Evolutionary conservation across 164 flowering plant genomes (phyloP), one percentile per base, ranked within the genome.

Genomic region (Aristolochia fimbriata): DNA sequence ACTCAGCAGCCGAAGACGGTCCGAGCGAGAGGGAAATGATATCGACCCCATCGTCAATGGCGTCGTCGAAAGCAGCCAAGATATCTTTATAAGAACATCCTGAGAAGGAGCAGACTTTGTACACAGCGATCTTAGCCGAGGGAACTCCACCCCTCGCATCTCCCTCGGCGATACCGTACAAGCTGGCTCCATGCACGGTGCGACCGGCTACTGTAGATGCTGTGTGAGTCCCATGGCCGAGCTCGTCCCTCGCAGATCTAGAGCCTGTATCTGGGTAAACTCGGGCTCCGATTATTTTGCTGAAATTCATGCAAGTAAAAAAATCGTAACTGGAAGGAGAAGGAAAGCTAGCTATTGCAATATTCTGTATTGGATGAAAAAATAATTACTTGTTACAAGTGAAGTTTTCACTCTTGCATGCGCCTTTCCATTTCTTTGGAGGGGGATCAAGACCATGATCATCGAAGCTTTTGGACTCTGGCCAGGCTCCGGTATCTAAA

Each of bases 391-490:
- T 85, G 79, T 83, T 85, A 73, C 95, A 80, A n/a, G 83, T 79
- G 80, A 84, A 12, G 55, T n/a, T 3, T 17, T 21, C 4, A 0
- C 41, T 21, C 54, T 72, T 62, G 65, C 88, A 83, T 13, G 54
- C 41, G 31, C 88, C 95, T 58, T 73, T 84, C 95, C 91, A 85
- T 74, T 76, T 83, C 15, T 47, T 48, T 0, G 95, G 91, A 16
- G 88, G 84, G 9, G 87, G 84, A 22, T 84, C 84, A 17, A 79
- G 65, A 47, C 78, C 83, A 54, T 54, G 47, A 43, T 77, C 83
- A 19, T 37, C 71, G 63, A 85, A 83, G 62, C 86, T 81, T 2
- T 61, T 68, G 8, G 84, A 78, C 45, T 84, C 85, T 0, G 82
- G 83, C 83, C 87, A 85, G 19, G 78, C 59, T 17, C 91, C 85